Percentiles rank a stretch among this genome's conserved stretches.
These are phyloP conservation scores for Aspergillus sclerotialis DNA, from an alignment of 2,329 filamentous ascomycete species.

Conservation along the genomic window DNA sequence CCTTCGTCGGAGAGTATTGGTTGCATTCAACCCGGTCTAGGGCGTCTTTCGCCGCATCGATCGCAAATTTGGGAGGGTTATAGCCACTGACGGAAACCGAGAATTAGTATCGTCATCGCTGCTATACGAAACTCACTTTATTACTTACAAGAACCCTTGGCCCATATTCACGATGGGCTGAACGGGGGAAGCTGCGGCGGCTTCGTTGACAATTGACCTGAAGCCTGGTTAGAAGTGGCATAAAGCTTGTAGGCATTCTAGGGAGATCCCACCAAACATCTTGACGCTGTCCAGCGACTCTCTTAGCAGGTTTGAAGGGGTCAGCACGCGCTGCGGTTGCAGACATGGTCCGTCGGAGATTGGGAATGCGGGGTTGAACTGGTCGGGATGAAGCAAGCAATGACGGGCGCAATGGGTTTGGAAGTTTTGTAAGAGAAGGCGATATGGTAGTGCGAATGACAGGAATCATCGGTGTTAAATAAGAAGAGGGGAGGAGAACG, in stretches of 20 bases:
- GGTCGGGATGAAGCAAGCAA: conserved; percentile 4
- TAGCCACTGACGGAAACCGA: conserved; percentile 54
- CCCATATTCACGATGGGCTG: conserved; percentile 65
- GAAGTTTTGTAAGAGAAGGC: conserved; percentile 1
- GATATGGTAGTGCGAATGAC: not conserved
- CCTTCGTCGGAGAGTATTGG: conserved; percentile 93
- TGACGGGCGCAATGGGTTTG: conserved; percentile 2
- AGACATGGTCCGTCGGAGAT: conserved; percentile 30
- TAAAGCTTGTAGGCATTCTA: not conserved
- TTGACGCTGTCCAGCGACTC: conserved; percentile 44
- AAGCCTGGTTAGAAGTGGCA: conserved; percentile 7
- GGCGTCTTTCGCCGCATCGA: conserved; percentile 84
- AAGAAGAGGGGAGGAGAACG: conserved; percentile 3
- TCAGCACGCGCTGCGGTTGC: conserved; percentile 30
- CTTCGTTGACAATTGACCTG: conserved; percentile 62
- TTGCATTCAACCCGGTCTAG: conserved; percentile 93
- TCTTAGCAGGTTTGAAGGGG: conserved; percentile 40
- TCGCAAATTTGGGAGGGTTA: conserved; percentile 84
- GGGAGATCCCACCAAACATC: conserved; percentile 40
- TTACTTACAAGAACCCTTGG: conserved; percentile 52
- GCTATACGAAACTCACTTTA: no score
- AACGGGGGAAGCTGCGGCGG: conserved; percentile 55
- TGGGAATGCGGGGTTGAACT: conserved; percentile 13
- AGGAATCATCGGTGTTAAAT: not conserved
- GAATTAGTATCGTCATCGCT: conserved; percentile 1